phyloP scores from a whole-genome alignment of 345 rosid species.

The Melastoma malabathricum region DNA sequence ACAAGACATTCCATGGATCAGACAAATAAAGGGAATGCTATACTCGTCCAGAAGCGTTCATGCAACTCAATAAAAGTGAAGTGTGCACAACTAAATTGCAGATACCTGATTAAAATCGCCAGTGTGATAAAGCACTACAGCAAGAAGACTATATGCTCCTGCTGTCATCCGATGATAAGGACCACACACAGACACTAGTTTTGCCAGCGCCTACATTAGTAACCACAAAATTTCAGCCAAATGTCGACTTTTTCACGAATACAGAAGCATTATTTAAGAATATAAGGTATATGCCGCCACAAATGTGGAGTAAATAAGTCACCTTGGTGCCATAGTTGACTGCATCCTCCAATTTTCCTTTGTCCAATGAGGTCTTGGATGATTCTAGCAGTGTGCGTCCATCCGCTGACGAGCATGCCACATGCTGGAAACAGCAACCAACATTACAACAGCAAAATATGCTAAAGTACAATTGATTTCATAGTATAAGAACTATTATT shows the following conservation, averaged over 20 bases:
- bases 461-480: neutral
- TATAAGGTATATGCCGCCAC: too few relatives aligned
- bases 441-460: conserved; percentile 4
- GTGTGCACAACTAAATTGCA: conserved; percentile 3
- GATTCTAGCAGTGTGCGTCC: conserved; percentile 84
- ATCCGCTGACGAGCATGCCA: conserved; percentile 95
- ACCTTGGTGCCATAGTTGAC: conserved; percentile 89
- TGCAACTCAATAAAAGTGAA: too few relatives aligned
- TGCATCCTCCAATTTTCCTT: conserved; percentile 97
- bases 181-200: conserved; percentile 89
- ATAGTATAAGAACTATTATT: conserved; percentile 4
- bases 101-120: conserved; percentile 92
- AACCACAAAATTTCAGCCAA: conserved; percentile 9
- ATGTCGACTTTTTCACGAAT: neutral
- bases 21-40: too few relatives aligned
- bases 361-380: conserved; percentile 88
- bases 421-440: conserved; percentile 44
- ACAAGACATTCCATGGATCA: too few relatives aligned
- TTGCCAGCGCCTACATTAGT: conserved; percentile 69
- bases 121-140: conserved; percentile 94
- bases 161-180: conserved; percentile 98
- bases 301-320: neutral
- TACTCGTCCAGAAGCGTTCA: too few relatives aligned
- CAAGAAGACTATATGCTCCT: conserved; percentile 95
- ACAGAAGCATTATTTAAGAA: neutral